Evolutionary conservation across 2,329 filamentous ascomycete species (phyloP).

Genomic region (Colletotrichum viniferum): DNA sequence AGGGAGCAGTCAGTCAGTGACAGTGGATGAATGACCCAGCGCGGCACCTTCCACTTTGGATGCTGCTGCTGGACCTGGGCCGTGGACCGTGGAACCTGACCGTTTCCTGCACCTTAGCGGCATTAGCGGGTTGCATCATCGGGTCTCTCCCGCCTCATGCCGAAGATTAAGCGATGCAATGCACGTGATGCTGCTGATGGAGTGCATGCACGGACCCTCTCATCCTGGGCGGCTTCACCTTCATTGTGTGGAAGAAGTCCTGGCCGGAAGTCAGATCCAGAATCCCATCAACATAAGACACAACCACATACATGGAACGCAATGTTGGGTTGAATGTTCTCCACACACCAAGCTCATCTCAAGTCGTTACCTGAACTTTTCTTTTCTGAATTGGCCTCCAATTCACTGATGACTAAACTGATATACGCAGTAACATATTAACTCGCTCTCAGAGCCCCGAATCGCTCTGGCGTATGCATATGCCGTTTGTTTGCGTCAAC

Average conservation of each 20-base stretch:
- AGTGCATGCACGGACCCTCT: background rate
- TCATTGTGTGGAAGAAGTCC: background rate
- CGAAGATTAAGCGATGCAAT: constrained; percentile 23
- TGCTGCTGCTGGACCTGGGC: constrained; percentile 5
- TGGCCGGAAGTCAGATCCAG: background rate
- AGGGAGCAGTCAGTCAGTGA: background rate
- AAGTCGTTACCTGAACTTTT: background rate
- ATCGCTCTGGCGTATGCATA: background rate
- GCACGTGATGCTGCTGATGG: constrained; percentile 31
- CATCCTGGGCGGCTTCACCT: background rate
- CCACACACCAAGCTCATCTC: background rate
- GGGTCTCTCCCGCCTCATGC: constrained; percentile 30
- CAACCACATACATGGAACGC: background rate
- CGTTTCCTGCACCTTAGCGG: constrained; percentile 28
- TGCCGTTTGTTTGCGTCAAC: background rate
- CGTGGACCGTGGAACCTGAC: constrained; percentile 18
- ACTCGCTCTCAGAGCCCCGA: background rate
- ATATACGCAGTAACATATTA: constrained; percentile 15
- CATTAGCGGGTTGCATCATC: constrained; percentile 23
- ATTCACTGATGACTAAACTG: background rate
- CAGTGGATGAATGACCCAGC: constrained; percentile 1
- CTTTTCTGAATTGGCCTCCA: background rate
- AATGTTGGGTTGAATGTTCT: background rate
- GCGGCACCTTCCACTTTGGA: constrained; percentile 17
- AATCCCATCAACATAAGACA: background rate